These are phyloP conservation scores for Atalantia buxifolia DNA, from an alignment of 345 rosid genomes.

Conservation along the genomic window DNA sequence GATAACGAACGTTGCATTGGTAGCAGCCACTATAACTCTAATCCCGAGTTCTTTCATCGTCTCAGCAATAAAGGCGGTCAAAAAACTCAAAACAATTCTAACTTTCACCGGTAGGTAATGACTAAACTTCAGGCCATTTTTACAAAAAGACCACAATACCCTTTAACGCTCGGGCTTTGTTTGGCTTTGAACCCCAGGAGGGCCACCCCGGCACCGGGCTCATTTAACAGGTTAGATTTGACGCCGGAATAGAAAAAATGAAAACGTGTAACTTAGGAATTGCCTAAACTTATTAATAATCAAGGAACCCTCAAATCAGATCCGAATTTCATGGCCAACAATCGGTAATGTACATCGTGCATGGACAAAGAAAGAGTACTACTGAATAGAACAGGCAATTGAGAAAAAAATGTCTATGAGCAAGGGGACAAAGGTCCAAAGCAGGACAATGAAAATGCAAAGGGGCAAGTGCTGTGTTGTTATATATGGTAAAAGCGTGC, in stretches of 20 bases:
- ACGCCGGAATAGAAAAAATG: not conserved
- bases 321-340: not conserved
- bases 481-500: not conserved
- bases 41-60: slow-evolving; percentile 5
- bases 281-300: too few relatives aligned
- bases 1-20: not conserved
- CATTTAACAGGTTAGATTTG: not conserved
- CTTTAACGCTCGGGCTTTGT: not conserved
- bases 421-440: slow-evolving; percentile 27
- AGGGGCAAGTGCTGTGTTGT: slow-evolving; percentile 4
- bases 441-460: slow-evolving; percentile 14
- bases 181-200: slow-evolving; percentile 2
- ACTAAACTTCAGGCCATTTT: not conserved
- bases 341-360: not conserved
- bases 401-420: slow-evolving; percentile 28
- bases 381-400: not conserved
- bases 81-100: not conserved
- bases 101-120: too few relatives aligned
- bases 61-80: not conserved
- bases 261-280: too few relatives aligned
- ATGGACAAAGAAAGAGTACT: not conserved
- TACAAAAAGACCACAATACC: not conserved
- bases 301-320: not conserved
- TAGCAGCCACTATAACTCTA: not conserved
- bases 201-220: not conserved